Evolutionary conservation across 805 yeast species (phyloP).

Genomic region (Kodamaea sagamina): DNA sequence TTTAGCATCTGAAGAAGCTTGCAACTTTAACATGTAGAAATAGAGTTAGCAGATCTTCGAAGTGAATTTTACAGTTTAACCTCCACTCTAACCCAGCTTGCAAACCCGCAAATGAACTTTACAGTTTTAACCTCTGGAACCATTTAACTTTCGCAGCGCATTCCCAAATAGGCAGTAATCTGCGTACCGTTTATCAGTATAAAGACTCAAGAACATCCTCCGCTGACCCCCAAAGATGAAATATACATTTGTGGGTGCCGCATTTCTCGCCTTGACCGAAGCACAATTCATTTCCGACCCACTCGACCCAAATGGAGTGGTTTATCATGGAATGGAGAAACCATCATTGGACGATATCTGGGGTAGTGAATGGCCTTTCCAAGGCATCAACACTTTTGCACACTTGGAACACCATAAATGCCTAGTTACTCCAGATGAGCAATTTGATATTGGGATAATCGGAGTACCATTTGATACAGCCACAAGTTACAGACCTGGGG

Average conservation of each 20-base stretch:
- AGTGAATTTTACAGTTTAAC: too few relatives aligned
- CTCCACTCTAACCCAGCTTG: too few relatives aligned
- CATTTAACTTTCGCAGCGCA: constrained; percentile 1
- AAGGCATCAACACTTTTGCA: constrained; percentile 71
- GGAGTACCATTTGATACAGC: constrained; percentile 89
- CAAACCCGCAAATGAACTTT: too few relatives aligned
- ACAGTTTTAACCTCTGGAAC: background rate
- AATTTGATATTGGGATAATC: constrained; percentile 68
- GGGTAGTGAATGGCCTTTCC: constrained; percentile 76
- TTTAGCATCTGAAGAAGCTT: too few relatives aligned
- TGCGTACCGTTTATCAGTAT: too few relatives aligned
- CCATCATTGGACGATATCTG: constrained; percentile 56
- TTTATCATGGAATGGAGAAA: background rate
- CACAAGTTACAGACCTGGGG: constrained; percentile 75
- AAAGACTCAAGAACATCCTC: background rate
- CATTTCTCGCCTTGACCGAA: background rate
- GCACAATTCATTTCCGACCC: constrained; percentile 3
- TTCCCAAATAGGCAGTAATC: too few relatives aligned
- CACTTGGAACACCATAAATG: constrained; percentile 66
- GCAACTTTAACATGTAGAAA: too few relatives aligned
- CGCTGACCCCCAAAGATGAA: background rate
- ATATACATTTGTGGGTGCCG: background rate
- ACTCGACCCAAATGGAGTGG: background rate
- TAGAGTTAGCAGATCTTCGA: too few relatives aligned
- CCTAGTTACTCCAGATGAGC: constrained; percentile 45